phyloP scores from a whole-genome alignment of 257 asterid species.

The Plectranthus barbatus region DNA sequence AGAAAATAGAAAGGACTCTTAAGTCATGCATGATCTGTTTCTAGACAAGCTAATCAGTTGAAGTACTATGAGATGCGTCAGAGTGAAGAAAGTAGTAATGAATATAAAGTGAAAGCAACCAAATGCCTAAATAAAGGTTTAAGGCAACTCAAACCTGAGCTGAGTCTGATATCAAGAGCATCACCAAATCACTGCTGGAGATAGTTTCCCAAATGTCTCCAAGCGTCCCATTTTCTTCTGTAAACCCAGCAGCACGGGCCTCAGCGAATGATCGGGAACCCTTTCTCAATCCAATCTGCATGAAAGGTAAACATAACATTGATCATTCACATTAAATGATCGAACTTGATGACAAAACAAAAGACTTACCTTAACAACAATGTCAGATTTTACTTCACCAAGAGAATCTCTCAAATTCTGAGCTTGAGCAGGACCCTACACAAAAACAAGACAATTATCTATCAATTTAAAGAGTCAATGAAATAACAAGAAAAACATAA shows the following conservation, averaged over 20 bases:
- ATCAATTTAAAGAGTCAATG: not conserved
- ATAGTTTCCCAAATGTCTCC: slow-evolving; percentile 92
- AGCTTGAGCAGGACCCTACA: slow-evolving; percentile 98
- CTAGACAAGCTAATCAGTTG: not conserved
- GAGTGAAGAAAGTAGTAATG: not conserved
- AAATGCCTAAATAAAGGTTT: not conserved
- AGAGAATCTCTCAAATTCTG: slow-evolving; percentile 88
- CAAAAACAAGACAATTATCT: not conserved
- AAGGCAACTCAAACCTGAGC: slow-evolving; percentile 64
- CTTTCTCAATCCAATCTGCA: slow-evolving; percentile 89
- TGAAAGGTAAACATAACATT: slow-evolving; percentile 6
- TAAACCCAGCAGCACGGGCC: slow-evolving; percentile 83
- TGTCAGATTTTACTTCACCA: slow-evolving; percentile 65
- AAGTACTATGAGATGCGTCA: not conserved
- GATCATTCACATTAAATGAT: not conserved
- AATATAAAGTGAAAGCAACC: not conserved
- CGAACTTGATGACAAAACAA: not conserved
- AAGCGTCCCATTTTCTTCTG: slow-evolving; percentile 88
- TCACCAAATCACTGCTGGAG: slow-evolving; percentile 83
- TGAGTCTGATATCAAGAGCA: slow-evolving; percentile 84
- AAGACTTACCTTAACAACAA: slow-evolving; percentile 68
- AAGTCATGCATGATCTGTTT: not conserved
- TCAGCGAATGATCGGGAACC: slow-evolving; percentile 88
- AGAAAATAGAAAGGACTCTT: not conserved
- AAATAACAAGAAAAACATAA: not conserved